Evolutionary conservation across 1,284 basidiomycete species (phyloP).

Genomic region (Cutaneotrichosporon cavernicola): DNA sequence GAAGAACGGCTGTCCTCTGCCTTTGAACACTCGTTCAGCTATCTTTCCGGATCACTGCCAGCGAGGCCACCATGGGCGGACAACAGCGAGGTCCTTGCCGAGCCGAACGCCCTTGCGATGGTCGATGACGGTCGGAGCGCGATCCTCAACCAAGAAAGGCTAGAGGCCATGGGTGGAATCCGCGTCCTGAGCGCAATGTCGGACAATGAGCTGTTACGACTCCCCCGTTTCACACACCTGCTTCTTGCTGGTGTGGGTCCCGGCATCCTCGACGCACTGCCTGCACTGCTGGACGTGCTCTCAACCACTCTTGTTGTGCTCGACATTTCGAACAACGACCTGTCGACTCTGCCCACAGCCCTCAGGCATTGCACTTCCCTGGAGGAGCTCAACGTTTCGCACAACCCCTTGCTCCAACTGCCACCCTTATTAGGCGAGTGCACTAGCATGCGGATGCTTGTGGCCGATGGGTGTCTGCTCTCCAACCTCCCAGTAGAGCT

Average conservation of each 20-base stretch:
- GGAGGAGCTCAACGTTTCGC: conserved; percentile 91
- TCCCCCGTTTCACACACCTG: conserved; percentile 80
- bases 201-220: conserved; percentile 23
- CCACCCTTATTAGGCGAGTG: conserved; percentile 79
- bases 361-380: conserved; percentile 73
- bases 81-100: conserved; percentile 13
- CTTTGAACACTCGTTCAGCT: conserved; percentile 24
- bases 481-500: conserved; percentile 69
- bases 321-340: conserved; percentile 83
- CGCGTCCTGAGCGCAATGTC: conserved; percentile 28
- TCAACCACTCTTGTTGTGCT: conserved; percentile 75
- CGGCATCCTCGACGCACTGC: conserved; percentile 67
- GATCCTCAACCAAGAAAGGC: conserved; percentile 39
- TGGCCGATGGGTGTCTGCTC: conserved; percentile 83
- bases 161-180: conserved; percentile 47
- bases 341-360: conserved; percentile 74
- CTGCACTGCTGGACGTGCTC: conserved; percentile 67
- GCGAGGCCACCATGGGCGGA: conserved; percentile 31
- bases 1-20: conserved; percentile 14
- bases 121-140: conserved; percentile 47
- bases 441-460: conserved; percentile 74
- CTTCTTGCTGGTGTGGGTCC: conserved; percentile 73
- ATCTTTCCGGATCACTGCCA: conserved; percentile 17
- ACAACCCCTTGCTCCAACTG: conserved; percentile 79
- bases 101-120: conserved; percentile 43